phyloP scores from a whole-genome alignment of 2,329 filamentous ascomycete species.

The Achaetomium macrosporum region DNA sequence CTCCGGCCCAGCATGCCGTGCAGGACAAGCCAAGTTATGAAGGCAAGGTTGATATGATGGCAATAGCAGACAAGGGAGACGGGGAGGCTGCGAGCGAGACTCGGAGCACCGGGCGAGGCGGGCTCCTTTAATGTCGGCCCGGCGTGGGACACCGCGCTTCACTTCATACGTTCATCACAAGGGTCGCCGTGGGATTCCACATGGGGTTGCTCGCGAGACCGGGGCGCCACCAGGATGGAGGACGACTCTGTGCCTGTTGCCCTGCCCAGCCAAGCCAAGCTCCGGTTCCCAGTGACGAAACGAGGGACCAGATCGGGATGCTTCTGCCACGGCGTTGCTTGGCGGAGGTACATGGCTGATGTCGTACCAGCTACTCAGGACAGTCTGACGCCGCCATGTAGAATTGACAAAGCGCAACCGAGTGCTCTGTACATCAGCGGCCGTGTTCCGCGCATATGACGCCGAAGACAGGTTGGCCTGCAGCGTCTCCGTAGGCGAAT shows the following conservation, averaged over 20 bases:
- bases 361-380: slow-evolving; percentile 9
- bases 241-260: slow-evolving; percentile 15
- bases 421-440: slow-evolving; percentile 8
- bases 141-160: slow-evolving; percentile 18
- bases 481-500: slow-evolving; percentile 19
- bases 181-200: slow-evolving; percentile 19
- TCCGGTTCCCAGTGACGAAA: slow-evolving; percentile 22
- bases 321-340: slow-evolving; percentile 9
- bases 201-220: slow-evolving; percentile 21
- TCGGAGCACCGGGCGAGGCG: slow-evolving; percentile 22
- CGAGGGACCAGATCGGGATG: slow-evolving; percentile 21
- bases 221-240: slow-evolving; percentile 18
- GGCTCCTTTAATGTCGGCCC: slow-evolving; percentile 24
- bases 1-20: slow-evolving; percentile 20
- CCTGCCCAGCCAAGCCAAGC: slow-evolving; percentile 9
- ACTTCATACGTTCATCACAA: background rate
- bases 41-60: background rate
- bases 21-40: slow-evolving; percentile 3
- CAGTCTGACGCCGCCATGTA: background rate
- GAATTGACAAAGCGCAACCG: slow-evolving; percentile 1
- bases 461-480: slow-evolving; percentile 15
- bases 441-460: slow-evolving; percentile 8
- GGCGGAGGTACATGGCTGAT: slow-evolving; percentile 15
- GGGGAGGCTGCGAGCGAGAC: slow-evolving; percentile 16
- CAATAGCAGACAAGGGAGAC: slow-evolving; percentile 2